Base-by-base conservation (phyloP, 768 basidiomycete genomes). In the Auricularia cornea region DNA sequence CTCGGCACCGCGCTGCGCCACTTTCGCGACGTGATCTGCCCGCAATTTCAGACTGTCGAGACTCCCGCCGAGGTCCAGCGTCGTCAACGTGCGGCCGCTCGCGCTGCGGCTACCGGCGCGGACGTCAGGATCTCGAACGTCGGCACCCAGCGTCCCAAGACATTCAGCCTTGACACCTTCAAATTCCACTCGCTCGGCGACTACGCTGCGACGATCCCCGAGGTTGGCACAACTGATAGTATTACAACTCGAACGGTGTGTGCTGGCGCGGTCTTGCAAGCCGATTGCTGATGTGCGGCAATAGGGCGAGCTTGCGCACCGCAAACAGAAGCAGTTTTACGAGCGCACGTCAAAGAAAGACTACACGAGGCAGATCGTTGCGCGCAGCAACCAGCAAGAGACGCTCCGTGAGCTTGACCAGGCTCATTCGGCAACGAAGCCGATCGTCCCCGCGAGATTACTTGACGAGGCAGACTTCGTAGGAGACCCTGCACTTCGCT, bases 171-270 rank as follows among this genome's bases (percentile, higher is more conserved):
- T 0, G 18, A 23, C 0, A 78, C 73, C 2, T 73, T 71, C 64
- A 80, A 79, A 48, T 35, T 69, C 0, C 76, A 77, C 64, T 66
- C 72, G 0, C 61, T 80, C 0, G 74, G 73, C 0, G 72, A 80
- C 59, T 76, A 77, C 51, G 63, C 69, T 0, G 23, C 51, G 0
- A 52, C 60, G 0, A 77, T 80, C 5, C 23, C 29, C 0, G 0
- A 2, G 0, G 73, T 68, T 44, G 76, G 80, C 0, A 75, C 75
- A 1, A 74, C 73, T 1, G 76, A 81, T 54, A 69, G 68, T 1
- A 79, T 75, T 62, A 73, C 74, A 0, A 79, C 76, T 1, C 73
- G 77, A 33, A 56, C 69, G 6, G 78, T 80, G 56, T 5, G 68
- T 61, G 18, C 23, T 40, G 18, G 5, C 44, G 18, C 20, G 5